Conservation (phyloP, 2,329 filamentous ascomycete species). For the Ophiostoma piceae region DNA sequence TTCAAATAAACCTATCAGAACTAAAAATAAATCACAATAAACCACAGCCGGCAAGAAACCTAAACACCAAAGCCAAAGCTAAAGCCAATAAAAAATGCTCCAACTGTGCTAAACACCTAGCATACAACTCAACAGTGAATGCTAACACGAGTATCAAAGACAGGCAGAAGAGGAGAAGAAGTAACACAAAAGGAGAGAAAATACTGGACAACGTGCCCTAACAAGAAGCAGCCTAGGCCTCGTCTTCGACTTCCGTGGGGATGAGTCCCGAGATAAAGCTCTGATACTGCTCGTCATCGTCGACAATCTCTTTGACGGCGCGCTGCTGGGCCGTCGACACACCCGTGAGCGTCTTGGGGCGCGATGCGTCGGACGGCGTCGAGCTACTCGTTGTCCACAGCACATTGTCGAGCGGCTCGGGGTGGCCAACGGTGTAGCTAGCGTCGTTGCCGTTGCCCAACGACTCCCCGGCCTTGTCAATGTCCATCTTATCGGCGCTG, state of each 20-base stretch:
- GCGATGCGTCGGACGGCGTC: not conserved
- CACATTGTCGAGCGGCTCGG: constrained; percentile 26
- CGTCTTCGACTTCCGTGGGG: constrained; percentile 41
- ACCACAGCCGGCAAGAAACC: not conserved
- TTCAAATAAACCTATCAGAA: not conserved
- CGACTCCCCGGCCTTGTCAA: constrained; percentile 29
- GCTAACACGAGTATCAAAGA: not conserved
- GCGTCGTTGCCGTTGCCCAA: constrained; percentile 12
- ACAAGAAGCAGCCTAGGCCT: constrained; percentile 46
- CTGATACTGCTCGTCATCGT: constrained; percentile 45
- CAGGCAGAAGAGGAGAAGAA: not conserved
- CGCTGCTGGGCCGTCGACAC: constrained; percentile 20
- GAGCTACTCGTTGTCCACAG: constrained; percentile 27
- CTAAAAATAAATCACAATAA: not conserved
- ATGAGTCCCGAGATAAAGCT: constrained; percentile 41
- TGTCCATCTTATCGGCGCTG: constrained; percentile 23
- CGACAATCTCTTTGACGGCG: constrained; percentile 30
- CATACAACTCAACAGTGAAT: not conserved
- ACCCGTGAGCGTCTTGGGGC: not conserved
- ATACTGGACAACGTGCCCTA: not conserved
- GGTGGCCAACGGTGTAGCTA: constrained; percentile 21
- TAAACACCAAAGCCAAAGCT: not conserved
- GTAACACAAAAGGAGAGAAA: not conserved
- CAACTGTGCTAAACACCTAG: not conserved
- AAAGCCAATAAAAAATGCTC: not conserved